Percentiles rank a stretch among this genome's conserved stretches.
Conservation (phyloP, 805 yeast genomes). For the Saturnispora quitensis region DNA sequence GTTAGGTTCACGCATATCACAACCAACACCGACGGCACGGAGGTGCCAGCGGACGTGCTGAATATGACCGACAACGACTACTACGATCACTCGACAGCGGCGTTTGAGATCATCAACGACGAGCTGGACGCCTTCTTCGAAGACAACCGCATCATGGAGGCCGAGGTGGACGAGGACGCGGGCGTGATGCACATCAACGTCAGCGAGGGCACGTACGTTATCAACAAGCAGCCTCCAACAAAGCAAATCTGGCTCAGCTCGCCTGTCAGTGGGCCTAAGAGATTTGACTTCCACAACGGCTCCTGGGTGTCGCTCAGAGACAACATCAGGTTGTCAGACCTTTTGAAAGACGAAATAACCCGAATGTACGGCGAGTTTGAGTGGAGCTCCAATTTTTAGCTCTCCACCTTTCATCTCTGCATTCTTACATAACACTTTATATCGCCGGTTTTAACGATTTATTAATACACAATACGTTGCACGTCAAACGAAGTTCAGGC, state of each 20-base stretch:
- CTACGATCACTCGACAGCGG: slow-evolving; percentile 53
- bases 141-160: slow-evolving; percentile 28
- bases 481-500: too few relatives aligned
- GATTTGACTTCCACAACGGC: slow-evolving; percentile 65
- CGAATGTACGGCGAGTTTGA: slow-evolving; percentile 20
- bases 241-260: slow-evolving; percentile 94
- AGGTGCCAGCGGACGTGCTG: slow-evolving; percentile 43
- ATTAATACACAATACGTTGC: neutral
- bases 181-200: slow-evolving; percentile 82
- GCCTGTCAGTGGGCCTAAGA: slow-evolving; percentile 88
- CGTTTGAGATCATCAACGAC: slow-evolving; percentile 60
- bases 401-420: neutral
- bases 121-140: slow-evolving; percentile 64
- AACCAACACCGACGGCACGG: slow-evolving; percentile 43
- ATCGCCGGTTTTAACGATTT: neutral
- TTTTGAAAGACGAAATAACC: slow-evolving; percentile 43
- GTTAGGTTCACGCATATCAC: slow-evolving; percentile 21
- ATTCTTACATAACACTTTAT: neutral
- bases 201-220: slow-evolving; percentile 74
- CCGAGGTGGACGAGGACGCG: slow-evolving; percentile 65
- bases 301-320: slow-evolving; percentile 80
- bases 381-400: slow-evolving; percentile 11
- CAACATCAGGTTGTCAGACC: slow-evolving; percentile 34
- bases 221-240: slow-evolving; percentile 96
- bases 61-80: slow-evolving; percentile 43